Base-by-base conservation (phyloP, 345 rosid species). In the Populus ilicifolia region DNA sequence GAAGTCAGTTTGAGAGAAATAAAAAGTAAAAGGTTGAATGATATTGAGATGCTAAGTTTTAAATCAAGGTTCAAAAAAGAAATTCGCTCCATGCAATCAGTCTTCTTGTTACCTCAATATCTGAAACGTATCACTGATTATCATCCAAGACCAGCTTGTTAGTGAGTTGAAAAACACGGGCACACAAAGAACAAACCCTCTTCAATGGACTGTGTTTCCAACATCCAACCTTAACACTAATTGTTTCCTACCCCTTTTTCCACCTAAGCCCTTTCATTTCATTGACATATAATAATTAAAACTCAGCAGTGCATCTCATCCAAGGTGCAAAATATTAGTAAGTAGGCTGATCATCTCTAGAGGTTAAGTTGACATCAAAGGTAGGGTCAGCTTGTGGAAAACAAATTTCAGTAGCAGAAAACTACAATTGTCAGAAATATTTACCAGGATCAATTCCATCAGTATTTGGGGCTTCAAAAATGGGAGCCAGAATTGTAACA, bases 401-500 rank as follows among this genome's bases (percentile, higher is more conserved):
- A 41, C 27, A 39, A 14, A 77, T 67, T 33, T 20, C 39, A 23
- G n/a, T 39, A 41, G 56, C 73, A 71, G 63, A 76, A n/a, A 41
- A 54, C 30, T 41, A 36, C 75, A 69, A 72, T 66, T 20, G 21
- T 20, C 63, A 35, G 69, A 66, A 68, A 35, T 75, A 68, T 88
- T 80, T 78, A 92, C 98, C 99, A 0, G 98, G 98, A 87, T 96
- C 99, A 70, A 96, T 96, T 71, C 98, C 99, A 82, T 96, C 99
- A 0, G 99, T 96, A 82, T 96, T 96, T 73, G 98, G 99, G 70
- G 99, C 98, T 84, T 90, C 88, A 27, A 79, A 68, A 50, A 91
- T 70, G 41, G 99, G 98, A 84, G 94, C 91, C 84, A 93, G 86
- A 78, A 96, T 92, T 18, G 98, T 96, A 71, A 96, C 90, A 59